Conservation (phyloP, 164 flowering plant species). For the Stephania yunnanensis region DNA sequence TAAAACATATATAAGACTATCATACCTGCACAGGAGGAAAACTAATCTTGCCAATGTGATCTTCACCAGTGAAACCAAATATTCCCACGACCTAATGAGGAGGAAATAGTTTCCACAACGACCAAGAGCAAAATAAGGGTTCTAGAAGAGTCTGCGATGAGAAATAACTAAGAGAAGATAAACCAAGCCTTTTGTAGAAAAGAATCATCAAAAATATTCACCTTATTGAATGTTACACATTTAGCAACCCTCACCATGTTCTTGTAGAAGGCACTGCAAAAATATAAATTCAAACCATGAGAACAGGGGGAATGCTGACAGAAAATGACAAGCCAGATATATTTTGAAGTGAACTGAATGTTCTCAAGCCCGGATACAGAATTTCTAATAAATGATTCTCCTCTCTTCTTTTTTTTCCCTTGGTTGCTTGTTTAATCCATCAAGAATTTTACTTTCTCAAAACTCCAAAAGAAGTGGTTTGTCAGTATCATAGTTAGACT, state of each 20-base stretch:
- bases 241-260: slow-evolving; percentile 82
- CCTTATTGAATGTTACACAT: slow-evolving; percentile 90
- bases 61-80: slow-evolving; percentile 88
- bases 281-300: not conserved
- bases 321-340: not conserved
- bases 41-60: slow-evolving; percentile 84
- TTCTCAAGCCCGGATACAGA: not conserved
- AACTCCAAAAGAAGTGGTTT: too few species aligned
- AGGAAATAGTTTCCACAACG: too few species aligned
- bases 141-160: not conserved
- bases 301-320: not conserved
- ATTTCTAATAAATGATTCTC: not conserved
- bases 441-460: too few species aligned
- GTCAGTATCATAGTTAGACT: too few species aligned
- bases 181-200: slow-evolving; percentile 1
- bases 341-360: not conserved
- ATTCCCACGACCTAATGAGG: slow-evolving; percentile 57
- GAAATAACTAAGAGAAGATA: not conserved
- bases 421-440: not conserved
- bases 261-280: slow-evolving; percentile 73
- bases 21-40: slow-evolving; percentile 91
- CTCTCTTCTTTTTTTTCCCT: not conserved
- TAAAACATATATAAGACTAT: not conserved
- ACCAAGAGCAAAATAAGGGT: too few species aligned
- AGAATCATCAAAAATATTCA: slow-evolving; percentile 16